Conservation (phyloP, 2,329 filamentous ascomycete genomes). For the Nemania sp. region DNA sequence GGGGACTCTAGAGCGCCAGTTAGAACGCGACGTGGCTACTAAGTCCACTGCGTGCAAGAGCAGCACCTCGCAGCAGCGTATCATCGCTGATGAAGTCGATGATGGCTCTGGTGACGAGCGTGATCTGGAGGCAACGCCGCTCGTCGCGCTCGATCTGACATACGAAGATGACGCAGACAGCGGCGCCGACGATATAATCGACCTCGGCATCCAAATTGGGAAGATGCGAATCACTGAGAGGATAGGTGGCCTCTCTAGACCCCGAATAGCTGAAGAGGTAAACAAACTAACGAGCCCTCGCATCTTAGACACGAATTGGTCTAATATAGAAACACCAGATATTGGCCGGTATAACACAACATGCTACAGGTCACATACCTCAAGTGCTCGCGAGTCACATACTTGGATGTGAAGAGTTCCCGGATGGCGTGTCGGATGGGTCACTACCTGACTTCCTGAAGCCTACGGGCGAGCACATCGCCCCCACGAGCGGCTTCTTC, state of each 20-base stretch:
- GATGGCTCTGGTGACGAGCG: conserved; percentile 64
- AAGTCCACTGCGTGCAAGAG: conserved; percentile 45
- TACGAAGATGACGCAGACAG: conserved; percentile 67
- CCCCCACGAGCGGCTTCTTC: conserved; percentile 69
- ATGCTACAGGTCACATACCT: conserved; percentile 28
- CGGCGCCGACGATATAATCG: conserved; percentile 64
- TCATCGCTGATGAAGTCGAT: conserved; percentile 56
- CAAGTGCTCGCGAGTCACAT: conserved; percentile 28
- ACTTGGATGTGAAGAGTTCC: conserved; percentile 32
- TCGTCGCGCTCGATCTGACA: conserved; percentile 67
- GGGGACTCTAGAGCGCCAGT: conserved; percentile 69
- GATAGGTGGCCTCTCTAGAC: conserved; percentile 73
- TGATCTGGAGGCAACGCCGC: conserved; percentile 63
- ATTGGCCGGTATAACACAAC: conserved; percentile 42
- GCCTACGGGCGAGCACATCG: conserved; percentile 68
- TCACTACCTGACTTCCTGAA: conserved; percentile 60
- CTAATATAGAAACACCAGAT: conserved; percentile 37
- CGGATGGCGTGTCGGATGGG: conserved; percentile 34
- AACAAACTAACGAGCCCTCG: conserved; percentile 27
- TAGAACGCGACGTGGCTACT: conserved; percentile 70
- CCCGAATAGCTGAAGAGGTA: conserved; percentile 73
- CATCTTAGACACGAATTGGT: not conserved
- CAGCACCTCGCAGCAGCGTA: conserved; percentile 42
- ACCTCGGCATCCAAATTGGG: conserved; percentile 72
- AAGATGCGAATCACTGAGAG: conserved; percentile 75